Percentiles rank a stretch among this genome's conserved stretches.
Conservation (phyloP, 805 yeast genomes). For the Starmera dryadoides region DNA sequence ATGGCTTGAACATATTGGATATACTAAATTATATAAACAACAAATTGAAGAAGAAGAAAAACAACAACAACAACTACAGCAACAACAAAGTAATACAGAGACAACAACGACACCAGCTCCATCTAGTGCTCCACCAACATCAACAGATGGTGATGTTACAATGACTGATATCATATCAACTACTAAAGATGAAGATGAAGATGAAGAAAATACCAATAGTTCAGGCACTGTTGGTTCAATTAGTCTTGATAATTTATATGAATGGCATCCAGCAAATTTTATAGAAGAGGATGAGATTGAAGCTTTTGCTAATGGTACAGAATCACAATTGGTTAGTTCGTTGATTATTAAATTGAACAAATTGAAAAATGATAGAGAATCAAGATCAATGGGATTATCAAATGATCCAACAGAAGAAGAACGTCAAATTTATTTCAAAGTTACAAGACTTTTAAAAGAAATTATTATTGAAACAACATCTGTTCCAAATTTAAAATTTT, state of each 20-base stretch:
- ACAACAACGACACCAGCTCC: not conserved
- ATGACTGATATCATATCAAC: conserved; percentile 1
- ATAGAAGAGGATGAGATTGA: conserved; percentile 47
- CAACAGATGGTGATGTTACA: conserved; percentile 1
- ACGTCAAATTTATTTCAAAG: conserved; percentile 31
- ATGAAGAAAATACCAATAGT: conserved; percentile 7
- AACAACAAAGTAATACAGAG: not conserved
- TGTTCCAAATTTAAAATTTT: conserved; percentile 23
- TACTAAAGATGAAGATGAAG: conserved; percentile 1
- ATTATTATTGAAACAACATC: conserved; percentile 30
- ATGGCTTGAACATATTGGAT: conserved; percentile 50
- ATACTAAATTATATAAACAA: conserved; percentile 24
- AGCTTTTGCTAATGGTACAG: conserved; percentile 34
- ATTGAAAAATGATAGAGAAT: conserved; percentile 40
- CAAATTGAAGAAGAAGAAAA: conserved; percentile 5
- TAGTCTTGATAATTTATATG: conserved; percentile 33
- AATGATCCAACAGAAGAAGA: conserved; percentile 37
- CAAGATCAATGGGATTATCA: conserved; percentile 17
- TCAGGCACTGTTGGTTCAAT: conserved; percentile 16
- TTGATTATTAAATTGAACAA: conserved; percentile 41
- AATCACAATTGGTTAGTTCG: conserved; percentile 33
- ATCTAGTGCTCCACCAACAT: not conserved
- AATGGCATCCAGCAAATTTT: conserved; percentile 43
- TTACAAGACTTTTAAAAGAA: conserved; percentile 38
- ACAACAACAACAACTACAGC: conserved; percentile 7